Percentiles rank a stretch among this genome's conserved stretches.
phyloP scores from a whole-genome alignment of 2,329 filamentous ascomycete species.

The Penicillium sp. region DNA sequence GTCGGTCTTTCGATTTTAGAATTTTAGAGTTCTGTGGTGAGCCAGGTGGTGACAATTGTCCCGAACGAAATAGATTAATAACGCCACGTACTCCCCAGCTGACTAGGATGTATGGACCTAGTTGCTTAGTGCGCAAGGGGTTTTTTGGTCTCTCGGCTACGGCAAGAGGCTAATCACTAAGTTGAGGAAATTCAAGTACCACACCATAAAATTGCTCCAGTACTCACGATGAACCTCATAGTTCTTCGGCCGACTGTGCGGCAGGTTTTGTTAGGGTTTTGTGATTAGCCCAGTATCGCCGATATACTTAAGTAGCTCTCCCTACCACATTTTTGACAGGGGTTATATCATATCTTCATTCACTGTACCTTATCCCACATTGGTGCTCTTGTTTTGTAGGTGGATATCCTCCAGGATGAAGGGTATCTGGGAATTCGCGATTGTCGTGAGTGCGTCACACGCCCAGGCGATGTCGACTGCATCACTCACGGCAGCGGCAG shows the following conservation, averaged over 20 bases:
- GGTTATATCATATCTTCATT: not conserved
- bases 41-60: not conserved
- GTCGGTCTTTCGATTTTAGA: too few species aligned
- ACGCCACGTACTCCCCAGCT: not conserved
- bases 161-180: not conserved
- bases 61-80: not conserved
- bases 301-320: not conserved
- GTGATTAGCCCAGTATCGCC: not conserved
- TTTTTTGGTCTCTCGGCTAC: not conserved
- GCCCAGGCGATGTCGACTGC: slow-evolving; percentile 4
- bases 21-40: too few species aligned
- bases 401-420: slow-evolving; percentile 2
- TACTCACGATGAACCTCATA: too few species aligned
- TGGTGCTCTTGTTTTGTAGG: not conserved
- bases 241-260: not conserved
- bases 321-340: not conserved
- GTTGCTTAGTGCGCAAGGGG: not conserved
- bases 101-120: not conserved
- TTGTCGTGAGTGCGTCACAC: slow-evolving; percentile 3
- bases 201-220: too few species aligned
- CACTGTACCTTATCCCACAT: not conserved
- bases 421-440: not conserved
- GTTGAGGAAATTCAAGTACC: not conserved
- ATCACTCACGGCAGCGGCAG: slow-evolving; percentile 10
- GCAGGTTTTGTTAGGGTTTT: not conserved